These are phyloP conservation scores for Hexamita inflata DNA, from an alignment of 208 protist genomes.

Conservation along the genomic window DNA sequence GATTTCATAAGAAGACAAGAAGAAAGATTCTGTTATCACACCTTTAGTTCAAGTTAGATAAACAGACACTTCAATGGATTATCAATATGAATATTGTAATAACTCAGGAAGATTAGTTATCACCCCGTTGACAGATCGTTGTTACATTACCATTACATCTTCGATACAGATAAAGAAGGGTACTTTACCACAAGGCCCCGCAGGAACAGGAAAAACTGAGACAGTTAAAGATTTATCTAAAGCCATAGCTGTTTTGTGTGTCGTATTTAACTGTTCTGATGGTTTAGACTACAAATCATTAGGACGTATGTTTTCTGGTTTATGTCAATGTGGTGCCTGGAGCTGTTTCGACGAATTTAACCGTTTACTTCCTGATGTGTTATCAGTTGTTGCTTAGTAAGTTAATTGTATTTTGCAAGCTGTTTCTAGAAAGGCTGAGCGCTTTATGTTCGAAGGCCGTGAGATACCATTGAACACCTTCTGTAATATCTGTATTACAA, in stretches of 20 bases:
- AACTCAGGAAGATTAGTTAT: slow-evolving; percentile 86
- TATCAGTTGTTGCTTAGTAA: slow-evolving; percentile 93
- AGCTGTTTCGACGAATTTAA: slow-evolving; percentile 86
- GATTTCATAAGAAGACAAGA: slow-evolving; percentile 36
- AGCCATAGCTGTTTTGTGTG: slow-evolving; percentile 78
- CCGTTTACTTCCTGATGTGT: slow-evolving; percentile 86
- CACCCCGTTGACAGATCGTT: slow-evolving; percentile 84
- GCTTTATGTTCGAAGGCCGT: slow-evolving; percentile 68
- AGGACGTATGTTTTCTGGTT: slow-evolving; percentile 75
- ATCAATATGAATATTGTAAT: slow-evolving; percentile 90
- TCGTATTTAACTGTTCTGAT: slow-evolving; percentile 95
- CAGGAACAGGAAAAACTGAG: slow-evolving; percentile 93
- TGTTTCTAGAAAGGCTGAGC: slow-evolving; percentile 73
- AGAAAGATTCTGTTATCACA: background rate
- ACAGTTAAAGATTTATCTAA: slow-evolving; percentile 93
- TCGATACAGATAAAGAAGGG: slow-evolving; percentile 76
- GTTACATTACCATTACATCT: slow-evolving; percentile 89
- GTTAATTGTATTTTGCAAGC: slow-evolving; percentile 73
- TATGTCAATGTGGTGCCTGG: slow-evolving; percentile 88
- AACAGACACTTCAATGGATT: slow-evolving; percentile 67
- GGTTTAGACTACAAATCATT: slow-evolving; percentile 83
- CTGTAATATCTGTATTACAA: slow-evolving; percentile 86
- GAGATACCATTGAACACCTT: slow-evolving; percentile 79
- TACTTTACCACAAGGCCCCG: slow-evolving; percentile 82
- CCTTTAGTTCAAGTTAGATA: slow-evolving; percentile 64